phyloP scores from a whole-genome alignment of 140 eudicot species.

The Cichorium intybus region DNA sequence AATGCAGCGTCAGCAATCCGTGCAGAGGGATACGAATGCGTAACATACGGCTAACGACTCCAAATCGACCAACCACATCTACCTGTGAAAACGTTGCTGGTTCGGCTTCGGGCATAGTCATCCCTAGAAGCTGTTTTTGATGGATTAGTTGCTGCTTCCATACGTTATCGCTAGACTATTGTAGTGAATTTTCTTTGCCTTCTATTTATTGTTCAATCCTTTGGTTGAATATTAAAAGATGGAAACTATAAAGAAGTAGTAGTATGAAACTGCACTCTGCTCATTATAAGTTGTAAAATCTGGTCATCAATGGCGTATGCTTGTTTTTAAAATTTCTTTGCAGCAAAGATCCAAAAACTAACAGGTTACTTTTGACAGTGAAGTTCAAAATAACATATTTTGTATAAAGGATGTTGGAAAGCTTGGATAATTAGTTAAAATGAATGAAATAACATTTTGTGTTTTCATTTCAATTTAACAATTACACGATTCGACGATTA shows the following conservation, averaged over 20 bases:
- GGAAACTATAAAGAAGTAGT: conserved; percentile 13
- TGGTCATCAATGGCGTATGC: neutral
- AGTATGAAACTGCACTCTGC: neutral
- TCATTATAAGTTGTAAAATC: neutral
- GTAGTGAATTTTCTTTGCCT: conserved; percentile 28
- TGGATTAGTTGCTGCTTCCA: neutral
- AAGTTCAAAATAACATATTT: too few relatives aligned
- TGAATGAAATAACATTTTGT: too few relatives aligned
- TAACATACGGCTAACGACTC: conserved; percentile 48
- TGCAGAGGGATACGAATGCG: conserved; percentile 61
- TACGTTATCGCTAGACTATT: conserved; percentile 13
- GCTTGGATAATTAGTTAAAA: too few relatives aligned
- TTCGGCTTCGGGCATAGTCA: conserved; percentile 25
- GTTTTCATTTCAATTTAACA: too few relatives aligned
- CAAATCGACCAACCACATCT: conserved; percentile 36
- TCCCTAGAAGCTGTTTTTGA: conserved; percentile 50
- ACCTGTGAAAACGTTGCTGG: conserved; percentile 49
- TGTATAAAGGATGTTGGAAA: too few relatives aligned
- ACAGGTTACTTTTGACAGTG: too few relatives aligned
- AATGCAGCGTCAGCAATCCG: conserved; percentile 65
- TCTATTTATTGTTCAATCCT: conserved; percentile 26
- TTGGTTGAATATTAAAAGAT: conserved; percentile 38
- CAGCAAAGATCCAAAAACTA: too few relatives aligned
- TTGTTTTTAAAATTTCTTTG: too few relatives aligned
- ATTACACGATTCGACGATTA: too few relatives aligned